Evolutionary conservation across 192 early-diverging fungal species (phyloP), one percentile per base, ranked within the genome.

Genomic region (Spizellomyces sp.): DNA sequence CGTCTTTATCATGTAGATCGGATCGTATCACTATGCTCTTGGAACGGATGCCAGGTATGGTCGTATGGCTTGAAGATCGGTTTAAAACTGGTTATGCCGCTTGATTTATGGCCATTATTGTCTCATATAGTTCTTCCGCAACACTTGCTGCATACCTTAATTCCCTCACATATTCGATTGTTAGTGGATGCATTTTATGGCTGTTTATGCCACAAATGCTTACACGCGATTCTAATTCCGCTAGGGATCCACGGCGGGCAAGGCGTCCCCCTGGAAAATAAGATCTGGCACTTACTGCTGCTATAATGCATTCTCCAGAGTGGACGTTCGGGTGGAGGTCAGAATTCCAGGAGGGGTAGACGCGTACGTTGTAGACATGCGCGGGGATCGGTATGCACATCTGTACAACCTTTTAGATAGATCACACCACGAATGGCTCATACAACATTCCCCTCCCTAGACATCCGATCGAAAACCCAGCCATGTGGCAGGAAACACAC

Each of bases 301-400:
- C 77, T 99, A 93, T 82, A 98, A 99, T 80, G 94, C 94, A 5
- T 99, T 99, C 71, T 95, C 96, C 6, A 87, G 94, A 19, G 91
- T 98, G 8, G 98, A 99, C 81, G 88, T 99, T 48, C 89, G 98
- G 46, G 98, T 99, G n/a, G 94, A 97, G 79, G 95, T 99, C 43
- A 90, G 93, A 66, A 98, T 98, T 74, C 98, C 98, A 9, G 98
- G 98, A 63, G 95, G 98, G 50, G 98, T 99, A 5, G 96, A 98
- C 62, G 88, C 90, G 60, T 96, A 96, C 64, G 85, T 88, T 10
- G 90, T 99, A 6, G 95, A 95, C 63, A 75, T 92, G 45, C 83
- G 91, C 12, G 97, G 97, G 45, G 96, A 99, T 74, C 88, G 85
- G 92, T 93, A 44, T 8, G 27, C 27, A 36, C 27, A 3, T 36